Evolutionary conservation across 352 stramenopile species (phyloP), one percentile per base, ranked within the genome.

Genomic region (Pythium aphanidermatum): DNA sequence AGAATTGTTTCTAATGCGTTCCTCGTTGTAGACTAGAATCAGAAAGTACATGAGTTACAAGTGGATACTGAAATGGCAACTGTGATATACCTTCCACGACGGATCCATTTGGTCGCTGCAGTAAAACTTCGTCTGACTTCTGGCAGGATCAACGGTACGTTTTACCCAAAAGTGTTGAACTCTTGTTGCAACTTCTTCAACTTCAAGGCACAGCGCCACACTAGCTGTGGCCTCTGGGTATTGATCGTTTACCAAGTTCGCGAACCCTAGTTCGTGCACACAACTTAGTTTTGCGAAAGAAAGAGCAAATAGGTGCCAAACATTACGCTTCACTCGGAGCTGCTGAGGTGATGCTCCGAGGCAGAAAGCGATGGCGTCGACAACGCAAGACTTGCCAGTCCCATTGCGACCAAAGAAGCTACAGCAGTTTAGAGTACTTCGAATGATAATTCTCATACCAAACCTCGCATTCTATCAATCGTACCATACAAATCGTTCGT

Each of bases 351-450:
- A 41, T 4, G 56, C 56, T 5, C 56, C 56, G 8, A 65, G 37
- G 29, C 50, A 53, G 28, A 60, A 65, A 10, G 56, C 56, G 26
- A 65, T 57, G 19, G 56, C 56, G 38, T 65, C 56, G 13, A 65
- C 51, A 12, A 65, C 37, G 24, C 56, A 65, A 27, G 50, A 60
- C 30, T 65, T 65, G 14, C 56, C 56, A 3, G 50, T 25, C 4
- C 56, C 56, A 39, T 65, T 65, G 12, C 56, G 56, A 25, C 56
- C 56, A 28, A 65, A 60, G 26, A 60, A 38, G 19, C 51, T 65
- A 21, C 21, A n/a, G n/a, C n/a, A n/a, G 34, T 2, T 1, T 11
- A 3, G 20, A 37, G 24, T 8, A 45, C 26, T 5, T 14, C 16
- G n/a, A 32, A 5, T 32, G 25, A 4, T 5, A 42, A 19, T 12